Evolutionary conservation across 441 rosid species (phyloP), one percentile per base, ranked within the genome.

Genomic region (Daphne laureola): DNA sequence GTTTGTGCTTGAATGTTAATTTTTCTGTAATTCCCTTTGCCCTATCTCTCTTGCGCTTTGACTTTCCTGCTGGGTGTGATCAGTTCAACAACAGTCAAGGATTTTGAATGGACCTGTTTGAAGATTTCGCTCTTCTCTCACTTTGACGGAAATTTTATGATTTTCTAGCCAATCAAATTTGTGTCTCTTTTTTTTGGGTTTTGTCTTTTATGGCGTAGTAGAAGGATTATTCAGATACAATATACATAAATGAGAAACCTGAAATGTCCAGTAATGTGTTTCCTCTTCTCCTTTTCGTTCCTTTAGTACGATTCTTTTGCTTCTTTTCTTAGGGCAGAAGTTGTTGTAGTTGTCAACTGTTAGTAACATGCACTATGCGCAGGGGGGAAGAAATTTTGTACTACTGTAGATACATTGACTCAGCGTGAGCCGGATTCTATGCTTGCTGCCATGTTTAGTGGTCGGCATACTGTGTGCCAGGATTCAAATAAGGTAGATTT

Each of bases 391-490:
- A 88, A 82, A 65, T 88, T 84, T 45, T 79, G 88, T 67, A 84
- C 95, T 0, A 79, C 91, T 14, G 54, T 80, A 54, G 96, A 82
- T 72, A 92, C 96, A 21, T 67, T 92, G 77, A 88, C 88, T 45
- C 78, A 69, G 61, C 86, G 96, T 46, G 96, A 88, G 67, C 98
- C 95, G 17, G 87, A 86, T 44, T 88, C 96, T 0, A 86, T 88
- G 95, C 90, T 92, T 45, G 94, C 96, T n/a, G 95, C 96, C 0
- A 88, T 84, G 96, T 88, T 92, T 68, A 88, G 96, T 54, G 94
- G 98, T 36, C 83, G 90, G 5, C 88, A 86, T 71, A 75, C 80
- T 0, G 60, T 88, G 59, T 73, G 63, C 53, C 70, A 59, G 40
- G 94, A 88, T 44, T 63, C 83, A 17, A 76, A 70, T 14, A 73